phyloP scores from a whole-genome alignment of 2,329 filamentous ascomycete genomes.

The Apiospora marii region DNA sequence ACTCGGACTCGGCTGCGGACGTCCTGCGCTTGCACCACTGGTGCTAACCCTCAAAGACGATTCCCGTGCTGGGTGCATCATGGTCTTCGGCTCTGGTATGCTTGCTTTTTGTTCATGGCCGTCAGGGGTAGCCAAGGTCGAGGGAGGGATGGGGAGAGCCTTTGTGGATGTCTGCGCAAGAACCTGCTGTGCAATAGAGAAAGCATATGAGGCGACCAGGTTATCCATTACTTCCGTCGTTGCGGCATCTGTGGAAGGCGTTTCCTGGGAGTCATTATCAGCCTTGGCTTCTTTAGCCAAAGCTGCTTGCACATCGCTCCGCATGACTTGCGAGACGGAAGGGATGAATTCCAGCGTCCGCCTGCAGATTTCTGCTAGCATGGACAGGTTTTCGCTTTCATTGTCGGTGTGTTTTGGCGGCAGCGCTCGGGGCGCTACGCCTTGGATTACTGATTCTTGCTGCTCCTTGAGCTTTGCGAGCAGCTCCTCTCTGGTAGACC shows the following conservation, averaged over 20 bases:
- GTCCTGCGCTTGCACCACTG: slow-evolving; percentile 37
- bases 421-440: slow-evolving; percentile 61
- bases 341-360: slow-evolving; percentile 86
- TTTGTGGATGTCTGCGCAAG: slow-evolving; percentile 77
- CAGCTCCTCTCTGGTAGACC: slow-evolving; percentile 68
- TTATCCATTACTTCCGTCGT: slow-evolving; percentile 71
- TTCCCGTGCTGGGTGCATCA: slow-evolving; percentile 72
- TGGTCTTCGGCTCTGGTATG: slow-evolving; percentile 73
- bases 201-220: slow-evolving; percentile 79
- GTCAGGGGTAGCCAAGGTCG: slow-evolving; percentile 56
- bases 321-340: slow-evolving; percentile 78
- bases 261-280: slow-evolving; percentile 45
- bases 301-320: slow-evolving; percentile 77
- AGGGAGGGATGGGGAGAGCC: slow-evolving; percentile 70
- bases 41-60: slow-evolving; percentile 64
- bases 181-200: slow-evolving; percentile 78
- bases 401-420: slow-evolving; percentile 58
- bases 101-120: slow-evolving; percentile 66
- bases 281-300: slow-evolving; percentile 52
- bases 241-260: slow-evolving; percentile 42
- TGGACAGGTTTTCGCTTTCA: slow-evolving; percentile 76
- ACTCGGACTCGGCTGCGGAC: slow-evolving; percentile 57
- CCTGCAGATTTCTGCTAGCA: slow-evolving; percentile 87
- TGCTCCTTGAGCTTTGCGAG: slow-evolving; percentile 69
- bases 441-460: slow-evolving; percentile 64